These are phyloP conservation scores for Trichophyton equinum DNA, from an alignment of 2,329 filamentous ascomycete species.

Conservation along the genomic window DNA sequence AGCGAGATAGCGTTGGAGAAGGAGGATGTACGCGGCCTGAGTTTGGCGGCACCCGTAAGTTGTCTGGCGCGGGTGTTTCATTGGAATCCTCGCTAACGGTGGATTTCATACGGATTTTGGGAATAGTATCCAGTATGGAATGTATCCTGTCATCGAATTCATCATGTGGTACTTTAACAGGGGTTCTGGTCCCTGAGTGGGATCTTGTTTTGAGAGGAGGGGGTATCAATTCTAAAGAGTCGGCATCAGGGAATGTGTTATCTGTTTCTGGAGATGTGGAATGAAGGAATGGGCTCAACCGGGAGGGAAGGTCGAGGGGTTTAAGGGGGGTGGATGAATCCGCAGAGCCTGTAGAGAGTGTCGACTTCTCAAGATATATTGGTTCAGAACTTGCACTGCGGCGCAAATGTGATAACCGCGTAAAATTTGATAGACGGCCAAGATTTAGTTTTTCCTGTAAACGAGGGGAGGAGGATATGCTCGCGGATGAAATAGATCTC, in stretches of 20 bases:
- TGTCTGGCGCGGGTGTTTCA: slow-evolving; percentile 19
- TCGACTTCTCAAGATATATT: background rate
- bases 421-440: background rate
- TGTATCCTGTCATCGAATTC: slow-evolving; percentile 69
- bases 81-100: slow-evolving; percentile 27
- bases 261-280: background rate
- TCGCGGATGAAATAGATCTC: slow-evolving; percentile 6
- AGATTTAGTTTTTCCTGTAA: background rate
- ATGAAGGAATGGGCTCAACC: background rate
- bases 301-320: background rate
- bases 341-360: background rate
- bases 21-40: slow-evolving; percentile 14
- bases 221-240: background rate
- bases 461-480: slow-evolving; percentile 5
- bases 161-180: slow-evolving; percentile 41
- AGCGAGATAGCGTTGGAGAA: slow-evolving; percentile 29
- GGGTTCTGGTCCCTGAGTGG: background rate
- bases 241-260: background rate
- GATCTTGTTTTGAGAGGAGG: background rate
- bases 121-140: slow-evolving; percentile 63
- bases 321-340: slow-evolving; percentile 1
- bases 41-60: slow-evolving; percentile 5
- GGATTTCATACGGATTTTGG: slow-evolving; percentile 61
- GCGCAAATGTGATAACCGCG: background rate
- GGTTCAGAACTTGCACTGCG: background rate